A percentile compares a stretch with the other conserved stretches of the same genome.
Conservation (phyloP, 805 yeast genomes). For the Tetrapisispora nanseiensis region DNA sequence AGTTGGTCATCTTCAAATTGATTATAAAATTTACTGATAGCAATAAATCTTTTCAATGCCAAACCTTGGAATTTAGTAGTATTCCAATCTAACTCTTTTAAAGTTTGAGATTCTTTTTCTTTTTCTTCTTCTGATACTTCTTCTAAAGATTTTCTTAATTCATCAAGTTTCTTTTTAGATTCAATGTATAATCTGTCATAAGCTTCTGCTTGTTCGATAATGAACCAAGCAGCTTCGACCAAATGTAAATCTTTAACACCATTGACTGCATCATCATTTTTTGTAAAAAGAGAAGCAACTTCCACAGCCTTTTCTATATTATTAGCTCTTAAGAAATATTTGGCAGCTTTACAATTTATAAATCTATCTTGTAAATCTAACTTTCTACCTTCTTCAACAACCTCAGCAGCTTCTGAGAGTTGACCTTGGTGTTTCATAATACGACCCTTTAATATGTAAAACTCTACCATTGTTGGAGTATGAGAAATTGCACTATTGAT, state of each 20-base stretch:
- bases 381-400: conserved; percentile 60
- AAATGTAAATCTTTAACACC: conserved; percentile 80
- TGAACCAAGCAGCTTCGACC: conserved; percentile 89
- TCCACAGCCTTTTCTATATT: conserved; percentile 64
- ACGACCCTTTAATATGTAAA: conserved; percentile 71
- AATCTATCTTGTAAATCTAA: conserved; percentile 86
- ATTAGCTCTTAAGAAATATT: conserved; percentile 72
- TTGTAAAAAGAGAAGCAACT: conserved; percentile 70
- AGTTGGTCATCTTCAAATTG: conserved; percentile 75
- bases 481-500: conserved; percentile 57
- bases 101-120: conserved; percentile 20
- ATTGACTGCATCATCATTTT: conserved; percentile 68
- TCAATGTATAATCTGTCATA: conserved; percentile 50
- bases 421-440: conserved; percentile 66
- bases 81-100: conserved; percentile 34
- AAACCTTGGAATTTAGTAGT: conserved; percentile 49
- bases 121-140: conserved; percentile 14
- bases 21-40: conserved; percentile 56
- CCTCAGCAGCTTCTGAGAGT: conserved; percentile 48
- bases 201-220: conserved; percentile 77
- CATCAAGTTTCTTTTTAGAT: conserved; percentile 16
- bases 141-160: conserved; percentile 7
- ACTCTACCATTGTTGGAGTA: conserved; percentile 79
- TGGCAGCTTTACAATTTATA: conserved; percentile 78
- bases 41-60: conserved; percentile 67